phyloP scores from a whole-genome alignment of 768 basidiomycete species.

The Termitomyces bulborhizus region DNA sequence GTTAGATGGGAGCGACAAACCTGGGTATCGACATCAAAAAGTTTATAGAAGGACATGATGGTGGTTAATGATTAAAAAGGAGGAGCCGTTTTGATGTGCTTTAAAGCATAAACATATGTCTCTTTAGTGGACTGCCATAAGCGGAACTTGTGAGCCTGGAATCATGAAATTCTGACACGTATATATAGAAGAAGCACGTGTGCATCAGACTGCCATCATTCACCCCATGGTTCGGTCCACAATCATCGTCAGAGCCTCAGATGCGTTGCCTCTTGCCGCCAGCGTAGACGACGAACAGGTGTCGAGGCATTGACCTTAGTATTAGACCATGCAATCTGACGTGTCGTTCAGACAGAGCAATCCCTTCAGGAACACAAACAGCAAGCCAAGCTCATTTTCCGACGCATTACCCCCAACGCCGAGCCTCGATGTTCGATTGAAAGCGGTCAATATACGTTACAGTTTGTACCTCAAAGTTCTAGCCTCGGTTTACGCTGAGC shows the following conservation, averaged over 20 bases:
- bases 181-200: constrained; percentile 13
- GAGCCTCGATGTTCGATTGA: constrained; percentile 98
- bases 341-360: constrained; percentile 72
- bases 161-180: constrained; percentile 11
- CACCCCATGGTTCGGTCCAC: constrained; percentile 77
- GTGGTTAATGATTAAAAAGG: constrained; percentile 15
- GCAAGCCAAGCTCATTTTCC: constrained; percentile 94
- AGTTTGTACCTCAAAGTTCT: constrained; percentile 51
- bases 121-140: constrained; percentile 15
- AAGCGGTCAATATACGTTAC: constrained; percentile 90
- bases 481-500: constrained; percentile 6
- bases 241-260: constrained; percentile 76
- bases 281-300: constrained; percentile 98
- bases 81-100: constrained; percentile 3
- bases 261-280: constrained; percentile 87
- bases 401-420: constrained; percentile 88
- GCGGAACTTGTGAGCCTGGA: not conserved
- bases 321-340: constrained; percentile 4
- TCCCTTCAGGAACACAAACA: constrained; percentile 96
- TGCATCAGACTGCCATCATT: not conserved
- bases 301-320: constrained; percentile 13
- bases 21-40: constrained; percentile 71
- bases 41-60: constrained; percentile 28
- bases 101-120: constrained; percentile 15
- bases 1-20: constrained; percentile 25